Conservation (phyloP, 2,329 filamentous ascomycete species). For the Fusarium phyllophilum region DNA sequence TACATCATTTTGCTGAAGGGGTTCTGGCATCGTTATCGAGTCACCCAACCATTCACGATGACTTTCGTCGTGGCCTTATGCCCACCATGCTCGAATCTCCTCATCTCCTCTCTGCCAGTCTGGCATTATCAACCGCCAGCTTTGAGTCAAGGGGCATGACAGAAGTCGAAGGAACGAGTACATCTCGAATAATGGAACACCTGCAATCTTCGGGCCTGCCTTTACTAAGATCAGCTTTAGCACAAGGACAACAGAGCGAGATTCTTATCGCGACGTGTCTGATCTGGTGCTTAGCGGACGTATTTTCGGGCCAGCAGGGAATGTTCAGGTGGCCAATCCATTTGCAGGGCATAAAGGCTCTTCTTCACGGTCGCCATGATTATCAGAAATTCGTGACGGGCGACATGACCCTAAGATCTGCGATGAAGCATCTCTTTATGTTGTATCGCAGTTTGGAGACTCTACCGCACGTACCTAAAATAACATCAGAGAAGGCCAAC, state of each 20-base stretch:
- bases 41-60: constrained; percentile 42
- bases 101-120: constrained; percentile 42
- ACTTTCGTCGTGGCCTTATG: constrained; percentile 41
- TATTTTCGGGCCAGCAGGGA: constrained; percentile 38
- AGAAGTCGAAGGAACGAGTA: constrained; percentile 37
- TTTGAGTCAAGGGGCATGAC: constrained; percentile 38
- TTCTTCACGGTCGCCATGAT: constrained; percentile 18
- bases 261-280: constrained; percentile 43
- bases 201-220: constrained; percentile 40
- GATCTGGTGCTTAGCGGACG: constrained; percentile 46
- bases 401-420: constrained; percentile 11
- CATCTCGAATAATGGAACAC: constrained; percentile 36
- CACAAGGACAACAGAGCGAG: constrained; percentile 36
- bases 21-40: constrained; percentile 43
- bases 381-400: background rate
- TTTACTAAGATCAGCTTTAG: constrained; percentile 37
- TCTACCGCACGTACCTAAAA: constrained; percentile 36
- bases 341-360: constrained; percentile 41
- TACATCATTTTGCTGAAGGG: constrained; percentile 41
- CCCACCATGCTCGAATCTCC: constrained; percentile 42
- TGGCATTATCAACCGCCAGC: constrained; percentile 42
- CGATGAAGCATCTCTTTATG: constrained; percentile 44
- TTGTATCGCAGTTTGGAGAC: constrained; percentile 45
- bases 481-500: background rate
- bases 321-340: constrained; percentile 41